Evolutionary conservation across 2,329 filamentous ascomycete genomes (phyloP).

Genomic region (Curvularia sp.): DNA sequence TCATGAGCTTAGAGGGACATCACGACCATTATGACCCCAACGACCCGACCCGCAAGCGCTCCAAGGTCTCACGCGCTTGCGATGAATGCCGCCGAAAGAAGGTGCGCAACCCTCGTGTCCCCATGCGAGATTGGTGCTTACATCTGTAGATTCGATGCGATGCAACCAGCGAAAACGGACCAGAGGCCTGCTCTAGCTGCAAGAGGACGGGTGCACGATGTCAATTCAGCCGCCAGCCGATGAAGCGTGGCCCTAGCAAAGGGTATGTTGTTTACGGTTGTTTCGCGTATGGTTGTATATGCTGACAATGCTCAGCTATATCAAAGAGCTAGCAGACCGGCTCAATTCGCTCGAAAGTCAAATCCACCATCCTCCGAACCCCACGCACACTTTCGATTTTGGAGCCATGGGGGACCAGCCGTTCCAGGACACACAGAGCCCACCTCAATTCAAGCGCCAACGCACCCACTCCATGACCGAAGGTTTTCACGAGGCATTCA

Average conservation of each 20-base stretch:
- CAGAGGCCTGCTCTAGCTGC: constrained; percentile 52
- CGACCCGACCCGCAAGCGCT: constrained; percentile 49
- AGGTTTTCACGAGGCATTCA: constrained; percentile 43
- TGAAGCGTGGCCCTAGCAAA: constrained; percentile 54
- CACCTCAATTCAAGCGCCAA: constrained; percentile 46
- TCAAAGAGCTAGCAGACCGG: constrained; percentile 52
- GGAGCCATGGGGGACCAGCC: constrained; percentile 38
- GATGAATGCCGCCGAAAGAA: constrained; percentile 54
- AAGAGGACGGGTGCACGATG: constrained; percentile 51
- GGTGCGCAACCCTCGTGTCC: constrained; percentile 31
- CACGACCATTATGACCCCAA: constrained; percentile 47
- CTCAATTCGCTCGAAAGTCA: constrained; percentile 50
- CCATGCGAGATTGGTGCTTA: constrained; percentile 23
- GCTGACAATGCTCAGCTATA: constrained; percentile 44
- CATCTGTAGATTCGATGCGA: constrained; percentile 50
- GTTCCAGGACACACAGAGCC: constrained; percentile 41
- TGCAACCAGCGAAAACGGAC: constrained; percentile 51
- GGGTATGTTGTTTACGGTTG: constrained; percentile 32
- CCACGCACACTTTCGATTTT: constrained; percentile 44
- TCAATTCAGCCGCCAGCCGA: constrained; percentile 52
- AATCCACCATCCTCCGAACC: constrained; percentile 41
- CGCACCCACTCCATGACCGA: constrained; percentile 52
- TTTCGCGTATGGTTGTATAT: not conserved
- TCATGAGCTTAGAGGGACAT: constrained; percentile 49
- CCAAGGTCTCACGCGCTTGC: constrained; percentile 53